Evolutionary conservation across 352 stramenopile genomes (phyloP), one percentile per base, ranked within the genome.

Genomic region (Discostella stelligera): DNA sequence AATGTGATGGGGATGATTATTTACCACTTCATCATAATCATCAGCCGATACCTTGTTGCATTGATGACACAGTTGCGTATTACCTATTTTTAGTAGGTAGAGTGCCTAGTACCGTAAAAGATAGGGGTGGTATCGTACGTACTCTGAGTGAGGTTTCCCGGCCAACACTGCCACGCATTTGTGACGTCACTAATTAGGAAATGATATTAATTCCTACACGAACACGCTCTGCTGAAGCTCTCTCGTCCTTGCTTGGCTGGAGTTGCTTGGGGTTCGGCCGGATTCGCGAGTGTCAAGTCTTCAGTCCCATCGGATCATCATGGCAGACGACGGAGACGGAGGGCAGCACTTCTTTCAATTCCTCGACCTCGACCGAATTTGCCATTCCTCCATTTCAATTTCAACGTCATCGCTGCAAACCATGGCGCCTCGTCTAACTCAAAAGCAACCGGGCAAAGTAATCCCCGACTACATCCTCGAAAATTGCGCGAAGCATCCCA

Each of bases 381-480:
- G 37, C 37, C 37, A 8, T 8, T 44, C 11, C 37, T 8, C 37
- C 11, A 10, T 14, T 44, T 14, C 37, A 44, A 44, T 2, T 13
- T 10, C 37, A 44, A 13, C 37, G 13, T 44, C 37, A 70, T 56
- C 13, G 3, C 0, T 37, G 60, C 16, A 21, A 56, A 69, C 32
- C 44, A 49, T 64, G 56, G 37, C 4, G 18, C 4, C 59, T 11
- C 30, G 18, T 32, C 11, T 66, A 49, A 52, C 46, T 20, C 59
- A 66, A 65, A 52, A 62, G 55, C 65, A 83, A 53, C 49, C 63
- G 0, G 71, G 79, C 20, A 75, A 87, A 60, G 61, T 84, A 27
- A 62, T 89, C 46, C 66, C 63, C 27, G 83, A 87, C 44, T 85
- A 83, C 73, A 85, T 89, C 62, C 21, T 81, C 21, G 83, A 77